Base-by-base conservation (phyloP, 129 eudicot genomes). In the Solidago caesia region DNA sequence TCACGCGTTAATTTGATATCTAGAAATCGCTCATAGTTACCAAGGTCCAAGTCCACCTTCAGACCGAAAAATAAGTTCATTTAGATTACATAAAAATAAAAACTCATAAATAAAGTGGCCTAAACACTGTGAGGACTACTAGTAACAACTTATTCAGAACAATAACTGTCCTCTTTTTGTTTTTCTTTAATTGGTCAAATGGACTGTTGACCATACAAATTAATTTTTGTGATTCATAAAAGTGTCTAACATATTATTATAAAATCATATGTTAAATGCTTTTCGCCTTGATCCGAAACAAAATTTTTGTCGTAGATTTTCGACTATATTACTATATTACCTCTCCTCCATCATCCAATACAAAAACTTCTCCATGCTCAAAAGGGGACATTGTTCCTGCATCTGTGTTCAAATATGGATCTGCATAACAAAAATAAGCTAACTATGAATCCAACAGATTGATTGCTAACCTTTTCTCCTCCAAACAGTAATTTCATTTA, bases 321-420 rank as follows among this genome's bases (percentile, higher is more conserved):
- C n/a, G 16, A 5, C 8, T 53, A 33, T 33, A 3, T 33, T 33
- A 33, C 39, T 33, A 33, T 33, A 33, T 87, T 84, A 94, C 99
- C 96, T 94, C 99, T 63, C 99, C 99, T 9, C 99, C 99, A 74
- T 94, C 99, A 72, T 94, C 99, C 56, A 94, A 81, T 42, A 94
- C 99, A 73, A 62, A 94, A 11, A 94, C 99, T 85, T 94, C 99
- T 26, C 99, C 99, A 72, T 94, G 99, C 78, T 94, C 99, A 53
- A 94, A 90, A 64, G 99, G 99, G 26, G 99, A 94, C 99, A 94
- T 94, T 7, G 99, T 94, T 73, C 99, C 99, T 6, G 99, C 99
- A 87, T 94, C 99, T 26, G 91, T 90, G 76, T 94, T 94, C 85
- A 94, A 80, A 77, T 94, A 94, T 27, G 99, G 99, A 88, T 94